Percentiles rank a stretch among this genome's conserved stretches.
Evolutionary conservation across 768 basidiomycete genomes (phyloP).

Genomic region (Suillus hirtellus): DNA sequence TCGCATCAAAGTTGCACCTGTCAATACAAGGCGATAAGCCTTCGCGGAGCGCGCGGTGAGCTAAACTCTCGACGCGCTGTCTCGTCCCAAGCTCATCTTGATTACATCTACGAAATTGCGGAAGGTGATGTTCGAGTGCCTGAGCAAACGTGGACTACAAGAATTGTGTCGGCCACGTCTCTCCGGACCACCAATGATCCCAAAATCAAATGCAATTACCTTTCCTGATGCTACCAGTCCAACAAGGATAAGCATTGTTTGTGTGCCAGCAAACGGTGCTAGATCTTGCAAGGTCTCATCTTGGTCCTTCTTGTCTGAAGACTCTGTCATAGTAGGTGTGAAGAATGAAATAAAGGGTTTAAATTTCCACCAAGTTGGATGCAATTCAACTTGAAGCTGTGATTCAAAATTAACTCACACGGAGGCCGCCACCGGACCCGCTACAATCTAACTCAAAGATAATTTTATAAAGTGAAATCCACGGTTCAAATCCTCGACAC

Average conservation of each 20-base stretch:
- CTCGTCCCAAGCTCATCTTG: slow-evolving; percentile 80
- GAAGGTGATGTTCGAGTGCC: slow-evolving; percentile 60
- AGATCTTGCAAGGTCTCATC: not conserved
- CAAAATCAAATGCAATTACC: slow-evolving; percentile 37
- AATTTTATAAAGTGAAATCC: not conserved
- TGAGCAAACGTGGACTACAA: slow-evolving; percentile 66
- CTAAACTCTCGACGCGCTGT: slow-evolving; percentile 61
- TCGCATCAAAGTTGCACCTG: slow-evolving; percentile 71
- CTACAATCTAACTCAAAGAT: not conserved
- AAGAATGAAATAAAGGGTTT: not conserved
- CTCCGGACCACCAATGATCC: slow-evolving; percentile 12
- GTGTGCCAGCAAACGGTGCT: slow-evolving; percentile 32
- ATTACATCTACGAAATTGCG: slow-evolving; percentile 68
- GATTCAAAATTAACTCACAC: slow-evolving; percentile 1
- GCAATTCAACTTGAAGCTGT: not conserved
- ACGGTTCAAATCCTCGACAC: not conserved
- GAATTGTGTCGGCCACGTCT: not conserved
- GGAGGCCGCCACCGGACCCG: not conserved
- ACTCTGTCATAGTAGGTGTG: too few relatives aligned
- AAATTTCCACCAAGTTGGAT: not conserved
- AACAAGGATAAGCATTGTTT: slow-evolving; percentile 67
- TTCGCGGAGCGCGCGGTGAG: slow-evolving; percentile 47
- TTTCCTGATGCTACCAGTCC: slow-evolving; percentile 78
- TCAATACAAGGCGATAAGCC: slow-evolving; percentile 81
- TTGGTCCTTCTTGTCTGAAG: not conserved